Evolutionary conservation across 116 monocot genomes (phyloP).

Genomic region (Zostera marina): DNA sequence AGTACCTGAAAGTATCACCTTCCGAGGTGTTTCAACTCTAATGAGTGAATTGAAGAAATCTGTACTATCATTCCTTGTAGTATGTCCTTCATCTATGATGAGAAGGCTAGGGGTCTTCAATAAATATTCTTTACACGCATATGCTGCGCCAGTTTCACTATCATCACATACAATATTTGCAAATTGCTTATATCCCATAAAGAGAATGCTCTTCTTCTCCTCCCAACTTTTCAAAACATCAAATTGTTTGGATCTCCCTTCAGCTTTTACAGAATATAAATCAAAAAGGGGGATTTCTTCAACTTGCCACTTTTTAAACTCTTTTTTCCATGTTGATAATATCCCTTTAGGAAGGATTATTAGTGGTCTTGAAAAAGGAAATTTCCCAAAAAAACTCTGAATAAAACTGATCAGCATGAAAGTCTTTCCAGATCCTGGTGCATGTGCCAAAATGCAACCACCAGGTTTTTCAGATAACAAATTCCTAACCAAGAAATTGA

Average conservation of each 20-base stretch:
- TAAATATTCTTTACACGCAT: constrained; percentile 52
- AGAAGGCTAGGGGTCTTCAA: constrained; percentile 73
- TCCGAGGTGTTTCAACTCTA: constrained; percentile 58
- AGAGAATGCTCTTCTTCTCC: constrained; percentile 50
- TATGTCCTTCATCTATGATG: constrained; percentile 94
- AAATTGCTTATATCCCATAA: constrained; percentile 88
- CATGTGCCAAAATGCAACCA: constrained; percentile 89
- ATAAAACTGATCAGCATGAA: constrained; percentile 98
- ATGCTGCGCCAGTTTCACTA: constrained; percentile 14
- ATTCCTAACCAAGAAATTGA: constrained; percentile 77
- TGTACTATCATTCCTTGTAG: constrained; percentile 66
- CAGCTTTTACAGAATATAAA: constrained; percentile 69
- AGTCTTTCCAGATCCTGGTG: constrained; percentile 88
- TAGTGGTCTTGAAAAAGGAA: constrained; percentile 52
- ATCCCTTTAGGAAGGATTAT: constrained; percentile 87
- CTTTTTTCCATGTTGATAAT: constrained; percentile 58
- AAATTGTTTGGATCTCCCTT: constrained; percentile 56
- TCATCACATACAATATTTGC: constrained; percentile 52
- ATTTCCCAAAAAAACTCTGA: constrained; percentile 80
- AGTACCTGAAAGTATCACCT: constrained; percentile 92
- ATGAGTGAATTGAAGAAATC: constrained; percentile 53
- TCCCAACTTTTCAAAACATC: constrained; percentile 61
- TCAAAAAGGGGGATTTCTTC: constrained; percentile 76
- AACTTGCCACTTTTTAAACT: constrained; percentile 69
- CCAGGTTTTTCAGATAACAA: constrained; percentile 66